Evolutionary conservation across 768 basidiomycete species (phyloP), one percentile per base, ranked within the genome.

Genomic region (Tylopilus cervinicoccineus): DNA sequence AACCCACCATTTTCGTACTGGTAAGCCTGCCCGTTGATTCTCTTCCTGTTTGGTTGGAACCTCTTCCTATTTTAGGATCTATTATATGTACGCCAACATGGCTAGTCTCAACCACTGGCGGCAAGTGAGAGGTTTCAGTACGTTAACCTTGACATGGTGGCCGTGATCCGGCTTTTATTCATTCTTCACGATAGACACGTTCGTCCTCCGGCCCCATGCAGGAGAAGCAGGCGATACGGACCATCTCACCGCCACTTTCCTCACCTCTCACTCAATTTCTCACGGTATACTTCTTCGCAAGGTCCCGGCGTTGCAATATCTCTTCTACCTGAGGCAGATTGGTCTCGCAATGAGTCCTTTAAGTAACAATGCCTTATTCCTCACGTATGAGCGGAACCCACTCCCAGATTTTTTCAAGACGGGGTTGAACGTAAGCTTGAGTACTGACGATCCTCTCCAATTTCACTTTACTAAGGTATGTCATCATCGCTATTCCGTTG

Each of bases 171-270:
- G 11, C 17, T 41, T 53, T 24, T 32, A 4, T 17, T 24, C n/a
- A 42, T 14, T 39, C 51, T 16, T 31, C 13, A 29, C 40, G 22
- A 29, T 55, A 98, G 95, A 88, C 64, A 98, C 96, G 0, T 94
- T 99, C 64, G 94, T 97, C 34, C 81, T 99, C 51, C 86, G 96
- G 27, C 96, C 96, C 0, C 96, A 99, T 67, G 88, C 88, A 27
- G 96, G 96, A 43, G 96, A 99, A 75, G 96, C 96, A 0, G 96
- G 96, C 24, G 96, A 99, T 64, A 89, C 96, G 0, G 96, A 98
- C 65, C 96, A 99, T 65, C 79, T 99, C 11, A 90, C 94, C 0
- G 92, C 96, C 2, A 89, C 95, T 2, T 99, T 93, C 80, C 76
- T 99, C 20, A 93, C 93, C 1, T 88, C 94, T 2, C 95, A 98